These are phyloP conservation scores for Phoenix roebelenii DNA, from an alignment of 176 grass and related monocot species.

Conservation along the genomic window DNA sequence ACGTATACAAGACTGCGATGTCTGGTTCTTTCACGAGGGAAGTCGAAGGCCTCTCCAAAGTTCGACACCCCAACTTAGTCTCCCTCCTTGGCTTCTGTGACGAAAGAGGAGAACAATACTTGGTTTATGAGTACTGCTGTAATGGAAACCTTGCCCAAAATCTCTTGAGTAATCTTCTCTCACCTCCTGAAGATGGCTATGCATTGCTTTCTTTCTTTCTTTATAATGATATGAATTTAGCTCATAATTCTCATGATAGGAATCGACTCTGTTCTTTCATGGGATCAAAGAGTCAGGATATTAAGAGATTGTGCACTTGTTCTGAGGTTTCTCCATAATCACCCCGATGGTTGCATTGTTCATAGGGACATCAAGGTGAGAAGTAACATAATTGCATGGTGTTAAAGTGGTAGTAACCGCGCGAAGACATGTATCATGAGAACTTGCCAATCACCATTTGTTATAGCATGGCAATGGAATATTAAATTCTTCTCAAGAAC, in stretches of 20 bases:
- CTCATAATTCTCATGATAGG: conserved; percentile 15
- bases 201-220: too few relatives aligned
- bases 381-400: not conserved
- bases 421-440: too few relatives aligned
- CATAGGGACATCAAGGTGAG: conserved; percentile 64
- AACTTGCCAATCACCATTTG: too few relatives aligned
- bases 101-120: conserved; percentile 41
- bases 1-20: conserved; percentile 38
- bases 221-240: too few relatives aligned
- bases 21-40: conserved; percentile 38
- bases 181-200: too few relatives aligned
- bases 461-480: too few relatives aligned
- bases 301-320: conserved; percentile 44
- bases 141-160: conserved; percentile 53
- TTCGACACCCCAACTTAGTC: conserved; percentile 46
- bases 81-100: conserved; percentile 64
- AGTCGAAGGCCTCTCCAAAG: conserved; percentile 45
- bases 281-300: conserved; percentile 46
- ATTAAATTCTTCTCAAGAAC: too few relatives aligned
- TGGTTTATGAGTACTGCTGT: conserved; percentile 53
- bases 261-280: conserved; percentile 34
- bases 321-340: conserved; percentile 54
- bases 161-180: conserved; percentile 27
- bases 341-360: conserved; percentile 55
- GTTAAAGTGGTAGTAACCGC: too few relatives aligned